Evolutionary conservation across 306 rosid genomes (phyloP).

Genomic region (Trifolium repens): DNA sequence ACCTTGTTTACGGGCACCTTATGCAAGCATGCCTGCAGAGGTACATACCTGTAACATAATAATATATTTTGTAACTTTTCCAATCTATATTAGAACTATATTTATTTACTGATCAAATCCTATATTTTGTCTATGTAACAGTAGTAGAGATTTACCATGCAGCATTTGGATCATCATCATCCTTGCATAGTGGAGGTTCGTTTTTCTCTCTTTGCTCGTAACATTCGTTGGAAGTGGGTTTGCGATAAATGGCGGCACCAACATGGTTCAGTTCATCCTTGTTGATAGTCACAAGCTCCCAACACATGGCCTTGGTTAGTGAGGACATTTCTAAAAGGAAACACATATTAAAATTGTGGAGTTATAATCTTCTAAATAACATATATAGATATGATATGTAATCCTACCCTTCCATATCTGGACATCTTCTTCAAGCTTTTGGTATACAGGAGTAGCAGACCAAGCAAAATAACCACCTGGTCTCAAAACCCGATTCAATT

Average conservation of each 20-base stretch:
- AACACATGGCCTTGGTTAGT: conserved; percentile 78
- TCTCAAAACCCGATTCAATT: conserved; percentile 77
- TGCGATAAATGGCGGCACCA: conserved; percentile 84
- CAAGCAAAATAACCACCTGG: conserved; percentile 85
- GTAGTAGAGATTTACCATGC: conserved; percentile 65
- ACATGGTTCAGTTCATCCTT: conserved; percentile 63
- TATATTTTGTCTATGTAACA: background rate
- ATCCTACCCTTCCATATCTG: conserved; percentile 76
- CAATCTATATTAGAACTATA: conserved; percentile 4
- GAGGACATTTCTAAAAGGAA: conserved; percentile 65
- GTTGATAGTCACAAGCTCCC: conserved; percentile 88
- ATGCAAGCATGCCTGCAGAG: conserved; percentile 85
- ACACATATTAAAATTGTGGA: background rate
- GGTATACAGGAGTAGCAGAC: conserved; percentile 97
- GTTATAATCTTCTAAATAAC: conserved; percentile 18
- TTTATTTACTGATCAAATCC: conserved; percentile 1
- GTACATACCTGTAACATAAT: conserved; percentile 73
- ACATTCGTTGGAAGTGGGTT: conserved; percentile 77
- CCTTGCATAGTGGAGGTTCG: conserved; percentile 79
- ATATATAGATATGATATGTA: conserved; percentile 2
- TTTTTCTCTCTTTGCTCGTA: conserved; percentile 68
- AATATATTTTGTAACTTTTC: background rate
- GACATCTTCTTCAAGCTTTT: conserved; percentile 77
- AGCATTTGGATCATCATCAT: conserved; percentile 83
- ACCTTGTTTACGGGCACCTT: conserved; percentile 54